Conservation (phyloP, 2,329 filamentous ascomycete species). For the Botrytis squamosa region DNA sequence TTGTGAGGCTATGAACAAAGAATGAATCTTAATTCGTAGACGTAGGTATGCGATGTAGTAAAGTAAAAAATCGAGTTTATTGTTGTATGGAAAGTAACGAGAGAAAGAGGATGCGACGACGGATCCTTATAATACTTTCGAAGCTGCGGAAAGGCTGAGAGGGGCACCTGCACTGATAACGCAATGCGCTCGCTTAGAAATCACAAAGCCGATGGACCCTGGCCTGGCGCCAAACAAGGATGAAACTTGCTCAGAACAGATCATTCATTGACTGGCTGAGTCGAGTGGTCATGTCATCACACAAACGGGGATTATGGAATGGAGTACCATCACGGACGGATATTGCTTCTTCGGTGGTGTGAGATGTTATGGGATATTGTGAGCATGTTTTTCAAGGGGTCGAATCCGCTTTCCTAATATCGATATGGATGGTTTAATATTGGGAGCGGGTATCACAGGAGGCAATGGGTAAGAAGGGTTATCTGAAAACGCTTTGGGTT, state of each 20-base stretch:
- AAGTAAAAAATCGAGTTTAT: background rate
- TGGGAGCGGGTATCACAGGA: background rate
- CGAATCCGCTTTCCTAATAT: background rate
- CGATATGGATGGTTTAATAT: background rate
- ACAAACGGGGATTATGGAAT: background rate
- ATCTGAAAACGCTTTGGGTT: background rate
- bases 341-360: background rate
- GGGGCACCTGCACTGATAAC: slow-evolving; percentile 1
- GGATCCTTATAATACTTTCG: background rate
- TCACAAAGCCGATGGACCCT: background rate
- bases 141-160: background rate
- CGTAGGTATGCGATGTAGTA: too few species aligned
- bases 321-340: background rate
- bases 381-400: slow-evolving; percentile 15
- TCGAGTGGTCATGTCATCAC: background rate
- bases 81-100: background rate
- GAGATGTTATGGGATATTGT: background rate
- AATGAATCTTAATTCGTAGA: background rate
- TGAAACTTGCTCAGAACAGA: slow-evolving; percentile 23
- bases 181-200: slow-evolving; percentile 15
- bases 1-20: background rate
- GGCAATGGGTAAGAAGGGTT: background rate
- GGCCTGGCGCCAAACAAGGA: slow-evolving; percentile 9
- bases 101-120: background rate
- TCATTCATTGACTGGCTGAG: background rate